Conservation (phyloP, 2,329 filamentous ascomycete species). For the Epichloe sibirici region DNA sequence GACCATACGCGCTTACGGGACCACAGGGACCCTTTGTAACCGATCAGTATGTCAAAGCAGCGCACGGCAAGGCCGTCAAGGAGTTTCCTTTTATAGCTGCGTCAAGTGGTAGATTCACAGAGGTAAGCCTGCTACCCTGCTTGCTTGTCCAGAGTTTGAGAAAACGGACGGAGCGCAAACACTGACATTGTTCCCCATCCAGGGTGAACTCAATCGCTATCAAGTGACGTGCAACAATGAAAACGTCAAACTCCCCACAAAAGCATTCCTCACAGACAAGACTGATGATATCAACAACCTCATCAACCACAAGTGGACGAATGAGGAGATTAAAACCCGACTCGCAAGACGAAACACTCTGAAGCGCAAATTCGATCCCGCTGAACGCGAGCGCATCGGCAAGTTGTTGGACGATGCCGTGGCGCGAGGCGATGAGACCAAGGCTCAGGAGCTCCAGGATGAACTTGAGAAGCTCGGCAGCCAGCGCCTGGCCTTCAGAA, state of each 20-base stretch:
- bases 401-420: constrained; percentile 56
- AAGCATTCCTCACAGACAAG: constrained; percentile 55
- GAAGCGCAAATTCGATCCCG: constrained; percentile 51
- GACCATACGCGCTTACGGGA: constrained; percentile 71
- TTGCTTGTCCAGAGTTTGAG: background rate
- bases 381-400: constrained; percentile 55
- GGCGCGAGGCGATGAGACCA: constrained; percentile 48
- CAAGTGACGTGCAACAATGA: constrained; percentile 63
- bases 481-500: constrained; percentile 63
- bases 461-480: constrained; percentile 51
- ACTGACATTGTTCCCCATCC: constrained; percentile 12
- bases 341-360: constrained; percentile 59
- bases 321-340: constrained; percentile 69
- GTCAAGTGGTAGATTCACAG: constrained; percentile 76
- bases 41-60: constrained; percentile 70
- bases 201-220: constrained; percentile 74
- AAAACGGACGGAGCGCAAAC: background rate
- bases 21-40: constrained; percentile 71
- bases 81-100: constrained; percentile 86
- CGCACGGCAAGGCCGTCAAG: constrained; percentile 72
- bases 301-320: constrained; percentile 70
- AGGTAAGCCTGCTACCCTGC: constrained; percentile 36
- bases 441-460: constrained; percentile 40
- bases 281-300: constrained; percentile 70
- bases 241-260: constrained; percentile 61